A percentile compares a stretch with the other conserved stretches of the same genome.
These are phyloP conservation scores for Peronosclerospora sorghi DNA, from an alignment of 352 stramenopile genomes.

Conservation along the genomic window DNA sequence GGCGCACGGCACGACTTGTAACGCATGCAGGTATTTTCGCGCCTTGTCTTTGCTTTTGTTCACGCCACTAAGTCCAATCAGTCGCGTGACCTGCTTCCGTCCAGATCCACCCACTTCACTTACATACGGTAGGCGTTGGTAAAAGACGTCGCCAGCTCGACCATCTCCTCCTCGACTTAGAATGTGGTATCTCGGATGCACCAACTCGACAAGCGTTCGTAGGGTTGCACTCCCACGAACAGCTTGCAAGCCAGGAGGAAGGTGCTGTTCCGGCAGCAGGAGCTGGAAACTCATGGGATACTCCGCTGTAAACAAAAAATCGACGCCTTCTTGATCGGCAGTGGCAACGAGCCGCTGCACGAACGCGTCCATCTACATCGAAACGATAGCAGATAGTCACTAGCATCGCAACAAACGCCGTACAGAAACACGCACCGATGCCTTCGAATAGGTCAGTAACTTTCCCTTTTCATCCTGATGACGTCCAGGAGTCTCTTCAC, in stretches of 20 bases:
- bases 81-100: constrained; percentile 50
- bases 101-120: constrained; percentile 33
- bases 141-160: constrained; percentile 39
- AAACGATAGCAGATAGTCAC: background rate
- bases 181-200: constrained; percentile 70
- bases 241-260: constrained; percentile 35
- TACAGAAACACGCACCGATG: constrained; percentile 8
- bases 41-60: constrained; percentile 55
- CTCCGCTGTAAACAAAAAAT: constrained; percentile 58
- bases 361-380: constrained; percentile 8
- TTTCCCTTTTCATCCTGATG: constrained; percentile 18
- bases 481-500: constrained; percentile 13
- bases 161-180: constrained; percentile 34
- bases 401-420: background rate
- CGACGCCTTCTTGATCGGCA: constrained; percentile 23
- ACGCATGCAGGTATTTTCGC: constrained; percentile 71
- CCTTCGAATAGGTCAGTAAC: constrained; percentile 22
- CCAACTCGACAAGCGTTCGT: constrained; percentile 23
- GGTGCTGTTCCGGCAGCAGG: constrained; percentile 45
- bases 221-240: constrained; percentile 20
- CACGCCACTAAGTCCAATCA: constrained; percentile 59
- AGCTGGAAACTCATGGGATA: constrained; percentile 41
- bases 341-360: constrained; percentile 13
- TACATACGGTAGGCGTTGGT: constrained; percentile 72
- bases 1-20: constrained; percentile 41